A percentile compares a stretch with the other conserved stretches of the same genome.
These are phyloP conservation scores for Mesembryanthemum crystallinum DNA, from an alignment of 148 eudicot genomes.

Conservation along the genomic window DNA sequence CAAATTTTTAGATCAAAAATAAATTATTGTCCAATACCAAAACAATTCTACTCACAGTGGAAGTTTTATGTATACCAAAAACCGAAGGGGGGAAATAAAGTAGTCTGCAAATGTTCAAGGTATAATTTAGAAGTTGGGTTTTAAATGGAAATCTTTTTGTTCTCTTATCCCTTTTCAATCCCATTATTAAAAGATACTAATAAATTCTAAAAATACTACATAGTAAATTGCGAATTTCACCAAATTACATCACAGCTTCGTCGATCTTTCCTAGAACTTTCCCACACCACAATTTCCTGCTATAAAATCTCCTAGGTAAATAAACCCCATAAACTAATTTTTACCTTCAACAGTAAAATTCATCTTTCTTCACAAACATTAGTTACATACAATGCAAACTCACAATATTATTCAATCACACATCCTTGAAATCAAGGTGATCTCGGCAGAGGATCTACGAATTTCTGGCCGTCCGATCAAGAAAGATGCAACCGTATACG, in stretches of 20 bases:
- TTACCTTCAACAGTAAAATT: background rate
- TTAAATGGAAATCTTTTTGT: no score
- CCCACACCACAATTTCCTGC: background rate
- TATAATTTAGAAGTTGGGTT: no score
- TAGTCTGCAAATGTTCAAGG: no score
- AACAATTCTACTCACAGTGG: no score
- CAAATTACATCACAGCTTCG: constrained; percentile 8
- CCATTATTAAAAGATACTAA: no score
- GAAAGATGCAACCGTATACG: constrained; percentile 9
- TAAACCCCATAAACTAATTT: background rate
- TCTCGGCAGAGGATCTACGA: constrained; percentile 26
- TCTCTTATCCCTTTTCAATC: no score
- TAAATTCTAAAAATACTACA: no score
- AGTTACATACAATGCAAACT: background rate
- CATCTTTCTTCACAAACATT: background rate
- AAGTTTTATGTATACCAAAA: no score
- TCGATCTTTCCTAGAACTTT: background rate
- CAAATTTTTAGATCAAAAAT: no score
- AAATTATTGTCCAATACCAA: no score
- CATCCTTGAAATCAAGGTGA: constrained; percentile 28
- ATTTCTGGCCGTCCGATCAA: constrained; percentile 21
- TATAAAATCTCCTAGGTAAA: background rate
- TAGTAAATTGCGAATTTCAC: background rate
- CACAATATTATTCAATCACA: constrained; percentile 8
- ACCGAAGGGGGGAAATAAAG: no score